Conservation (phyloP, 441 rosid species). For the Adansonia rubrostipa region DNA sequence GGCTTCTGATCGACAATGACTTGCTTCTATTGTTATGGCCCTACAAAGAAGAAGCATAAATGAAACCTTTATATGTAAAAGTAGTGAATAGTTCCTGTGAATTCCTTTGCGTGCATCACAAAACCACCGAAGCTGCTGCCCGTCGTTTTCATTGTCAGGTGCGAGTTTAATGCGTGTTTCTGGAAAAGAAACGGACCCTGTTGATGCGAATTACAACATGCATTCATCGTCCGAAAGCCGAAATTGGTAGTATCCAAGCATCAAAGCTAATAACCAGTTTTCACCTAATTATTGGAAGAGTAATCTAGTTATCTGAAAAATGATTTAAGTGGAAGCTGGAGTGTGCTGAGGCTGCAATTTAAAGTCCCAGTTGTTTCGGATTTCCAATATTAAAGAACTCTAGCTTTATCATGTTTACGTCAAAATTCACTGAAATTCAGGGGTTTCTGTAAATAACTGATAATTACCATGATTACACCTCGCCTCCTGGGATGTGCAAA, state of each 20-base stretch:
- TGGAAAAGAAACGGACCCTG: slow-evolving; percentile 36
- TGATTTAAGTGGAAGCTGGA: slow-evolving; percentile 33
- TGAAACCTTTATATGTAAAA: slow-evolving; percentile 19
- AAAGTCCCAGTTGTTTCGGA: neutral
- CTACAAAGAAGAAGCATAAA: slow-evolving; percentile 45
- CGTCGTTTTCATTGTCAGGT: slow-evolving; percentile 71
- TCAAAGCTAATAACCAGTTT: neutral
- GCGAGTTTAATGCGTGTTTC: slow-evolving; percentile 78
- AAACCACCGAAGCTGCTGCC: slow-evolving; percentile 76
- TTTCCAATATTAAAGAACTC: slow-evolving; percentile 4
- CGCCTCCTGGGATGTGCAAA: slow-evolving; percentile 31
- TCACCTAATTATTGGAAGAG: neutral
- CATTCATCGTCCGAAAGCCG: slow-evolving; percentile 1
- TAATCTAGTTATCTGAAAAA: neutral
- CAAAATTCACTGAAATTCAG: slow-evolving; percentile 7
- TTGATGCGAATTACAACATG: slow-evolving; percentile 21
- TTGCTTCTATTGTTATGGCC: neutral
- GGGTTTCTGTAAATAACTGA: slow-evolving; percentile 34
- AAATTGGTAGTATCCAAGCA: slow-evolving; percentile 15
- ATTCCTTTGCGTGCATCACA: slow-evolving; percentile 97
- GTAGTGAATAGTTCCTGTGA: slow-evolving; percentile 57
- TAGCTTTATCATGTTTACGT: slow-evolving; percentile 17
- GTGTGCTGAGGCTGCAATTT: slow-evolving; percentile 28
- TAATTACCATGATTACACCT: slow-evolving; percentile 68
- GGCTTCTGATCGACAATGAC: neutral